phyloP scores from a whole-genome alignment of 768 basidiomycete genomes.

The Dictyophora rubrovolvata region DNA sequence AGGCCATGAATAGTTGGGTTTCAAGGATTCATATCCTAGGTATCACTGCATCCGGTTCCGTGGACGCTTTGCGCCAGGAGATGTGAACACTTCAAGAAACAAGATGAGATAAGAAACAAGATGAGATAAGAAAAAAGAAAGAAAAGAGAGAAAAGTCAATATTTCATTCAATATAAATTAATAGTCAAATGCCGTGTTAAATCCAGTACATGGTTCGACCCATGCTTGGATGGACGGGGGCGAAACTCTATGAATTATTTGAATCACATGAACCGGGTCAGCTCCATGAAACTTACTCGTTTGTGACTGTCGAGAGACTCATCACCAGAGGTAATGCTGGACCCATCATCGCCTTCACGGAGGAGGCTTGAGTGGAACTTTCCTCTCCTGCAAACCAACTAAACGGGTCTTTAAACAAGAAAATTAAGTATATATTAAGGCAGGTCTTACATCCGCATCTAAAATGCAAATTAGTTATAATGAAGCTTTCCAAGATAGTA shows the following conservation, averaged over 20 bases:
- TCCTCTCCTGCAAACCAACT: conserved; percentile 47
- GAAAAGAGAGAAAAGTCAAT: too few species aligned
- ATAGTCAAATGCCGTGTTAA: too few species aligned
- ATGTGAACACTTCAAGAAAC: too few species aligned
- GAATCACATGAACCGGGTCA: not conserved
- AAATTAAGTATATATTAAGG: too few species aligned
- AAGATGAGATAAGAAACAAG: too few species aligned
- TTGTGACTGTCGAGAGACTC: not conserved
- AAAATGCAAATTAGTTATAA: not conserved
- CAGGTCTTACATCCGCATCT: conserved; percentile 46
- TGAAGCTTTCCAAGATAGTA: not conserved
- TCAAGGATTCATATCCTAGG: too few species aligned
- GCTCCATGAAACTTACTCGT: not conserved
- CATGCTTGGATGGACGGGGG: not conserved
- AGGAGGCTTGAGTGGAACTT: conserved; percentile 32
- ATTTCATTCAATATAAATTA: too few species aligned
- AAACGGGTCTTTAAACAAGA: not conserved
- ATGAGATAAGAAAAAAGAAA: too few species aligned
- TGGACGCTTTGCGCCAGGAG: too few species aligned
- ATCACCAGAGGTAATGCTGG: not conserved
- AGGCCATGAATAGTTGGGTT: not conserved
- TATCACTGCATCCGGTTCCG: too few species aligned
- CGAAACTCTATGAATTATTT: not conserved
- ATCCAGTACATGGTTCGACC: not conserved
- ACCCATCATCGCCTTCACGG: not conserved